phyloP scores from a whole-genome alignment of 257 asterid genomes.

The Salvia hispanica region DNA sequence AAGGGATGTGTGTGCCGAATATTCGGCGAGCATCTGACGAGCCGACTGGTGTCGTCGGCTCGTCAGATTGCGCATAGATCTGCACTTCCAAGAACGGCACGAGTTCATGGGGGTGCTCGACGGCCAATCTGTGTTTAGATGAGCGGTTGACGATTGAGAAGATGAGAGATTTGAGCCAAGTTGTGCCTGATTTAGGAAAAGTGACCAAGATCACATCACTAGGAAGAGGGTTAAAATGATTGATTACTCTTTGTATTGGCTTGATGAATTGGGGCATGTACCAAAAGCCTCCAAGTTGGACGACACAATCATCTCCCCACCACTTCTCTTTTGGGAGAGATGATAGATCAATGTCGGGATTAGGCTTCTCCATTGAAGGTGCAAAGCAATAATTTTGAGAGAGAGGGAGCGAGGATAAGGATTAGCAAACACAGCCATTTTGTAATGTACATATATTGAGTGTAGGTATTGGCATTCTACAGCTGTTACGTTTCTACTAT shows the following conservation, averaged over 20 bases:
- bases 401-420: too few species aligned
- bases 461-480: too few species aligned
- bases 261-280: constrained; percentile 22
- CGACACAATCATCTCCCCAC: constrained; percentile 28
- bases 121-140: constrained; percentile 15
- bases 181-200: constrained; percentile 39
- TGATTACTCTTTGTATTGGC: constrained; percentile 6
- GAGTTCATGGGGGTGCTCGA: constrained; percentile 31
- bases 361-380: constrained; percentile 2
- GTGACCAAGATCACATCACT: constrained; percentile 26
- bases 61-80: not conserved
- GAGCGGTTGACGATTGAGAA: constrained; percentile 28
- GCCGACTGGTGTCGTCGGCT: not conserved
- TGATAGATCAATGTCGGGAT: constrained; percentile 6
- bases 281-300: constrained; percentile 32
- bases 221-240: constrained; percentile 34
- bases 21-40: not conserved
- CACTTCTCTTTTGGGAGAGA: constrained; percentile 25
- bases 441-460: too few species aligned
- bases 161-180: constrained; percentile 38
- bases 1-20: constrained; percentile 34
- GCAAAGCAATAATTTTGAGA: too few species aligned
- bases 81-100: constrained; percentile 34
- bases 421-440: too few species aligned
- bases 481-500: too few species aligned